A percentile compares a stretch with the other conserved stretches of the same genome.
These are phyloP conservation scores for Eimeria brunetti DNA, from an alignment of 169 alveolate species.

Conservation along the genomic window DNA sequence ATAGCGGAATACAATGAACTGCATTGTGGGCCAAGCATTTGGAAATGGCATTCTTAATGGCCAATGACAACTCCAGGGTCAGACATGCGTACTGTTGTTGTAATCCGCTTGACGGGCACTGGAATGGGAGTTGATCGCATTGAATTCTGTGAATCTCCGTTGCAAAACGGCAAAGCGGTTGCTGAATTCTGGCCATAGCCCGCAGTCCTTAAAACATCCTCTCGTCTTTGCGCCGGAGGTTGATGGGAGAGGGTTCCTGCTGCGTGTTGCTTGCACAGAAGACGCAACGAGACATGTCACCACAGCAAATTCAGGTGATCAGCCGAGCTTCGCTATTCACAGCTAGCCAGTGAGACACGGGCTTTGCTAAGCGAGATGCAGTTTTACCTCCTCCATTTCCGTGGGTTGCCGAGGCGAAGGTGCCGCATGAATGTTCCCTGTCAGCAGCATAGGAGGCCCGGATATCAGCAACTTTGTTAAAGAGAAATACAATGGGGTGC, in stretches of 20 bases:
- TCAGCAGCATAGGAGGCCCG: not conserved
- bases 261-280: not conserved
- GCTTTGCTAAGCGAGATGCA: not conserved
- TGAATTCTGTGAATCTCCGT: not conserved
- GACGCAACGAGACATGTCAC: not conserved
- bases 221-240: not conserved
- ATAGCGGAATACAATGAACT: not conserved
- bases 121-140: not conserved
- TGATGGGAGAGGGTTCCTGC: not conserved
- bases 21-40: not conserved
- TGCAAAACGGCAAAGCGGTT: constrained; percentile 1
- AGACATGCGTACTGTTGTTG: constrained; percentile 13
- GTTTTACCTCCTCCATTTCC: constrained; percentile 16
- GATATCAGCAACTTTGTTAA: not conserved
- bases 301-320: not conserved
- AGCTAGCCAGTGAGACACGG: not conserved
- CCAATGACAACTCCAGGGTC: not conserved
- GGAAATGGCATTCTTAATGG: not conserved
- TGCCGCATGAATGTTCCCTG: constrained; percentile 4
- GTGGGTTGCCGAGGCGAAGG: not conserved
- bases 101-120: constrained; percentile 19
- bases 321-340: not conserved
- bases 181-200: constrained; percentile 5
- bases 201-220: not conserved
- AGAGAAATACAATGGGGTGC: not conserved